Evolutionary conservation across 495 filamentous ascomycete species (phyloP).

Genomic region (Annulohypoxylon stygium): DNA sequence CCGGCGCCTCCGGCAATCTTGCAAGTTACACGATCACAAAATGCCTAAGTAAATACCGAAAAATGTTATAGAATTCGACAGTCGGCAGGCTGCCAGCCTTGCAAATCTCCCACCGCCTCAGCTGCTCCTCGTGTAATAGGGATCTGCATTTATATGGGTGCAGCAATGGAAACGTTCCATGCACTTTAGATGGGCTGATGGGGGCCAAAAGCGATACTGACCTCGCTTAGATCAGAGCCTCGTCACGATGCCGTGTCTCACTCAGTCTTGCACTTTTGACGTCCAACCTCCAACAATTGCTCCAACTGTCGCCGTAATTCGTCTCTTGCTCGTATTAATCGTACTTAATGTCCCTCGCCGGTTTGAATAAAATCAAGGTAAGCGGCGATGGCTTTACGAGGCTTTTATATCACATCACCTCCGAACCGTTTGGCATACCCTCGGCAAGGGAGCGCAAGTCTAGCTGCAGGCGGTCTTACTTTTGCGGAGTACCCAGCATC

Average conservation of each 20-base stretch:
- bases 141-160: slow-evolving; percentile 20
- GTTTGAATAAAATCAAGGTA: neutral
- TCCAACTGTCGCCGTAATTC: neutral
- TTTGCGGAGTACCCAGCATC: neutral
- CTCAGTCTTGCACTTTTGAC: neutral
- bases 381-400: neutral
- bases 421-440: neutral
- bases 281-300: neutral
- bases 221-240: slow-evolving; percentile 1
- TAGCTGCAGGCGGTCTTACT: neutral
- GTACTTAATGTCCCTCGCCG: neutral
- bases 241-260: neutral
- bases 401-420: slow-evolving; percentile 6
- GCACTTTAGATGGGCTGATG: slow-evolving; percentile 1
- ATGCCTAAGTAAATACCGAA: neutral
- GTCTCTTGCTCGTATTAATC: neutral
- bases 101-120: neutral
- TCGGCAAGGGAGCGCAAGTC: slow-evolving; percentile 9
- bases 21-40: too few species aligned
- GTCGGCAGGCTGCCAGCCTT: slow-evolving; percentile 1
- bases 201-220: slow-evolving; percentile 2
- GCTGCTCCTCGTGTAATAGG: slow-evolving; percentile 5
- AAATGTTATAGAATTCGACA: neutral
- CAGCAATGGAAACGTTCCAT: slow-evolving; percentile 16
- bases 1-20: neutral